Evolutionary conservation across 257 asterid genomes (phyloP), one percentile per base, ranked within the genome.

Genomic region (Jacaranda mimosifolia): DNA sequence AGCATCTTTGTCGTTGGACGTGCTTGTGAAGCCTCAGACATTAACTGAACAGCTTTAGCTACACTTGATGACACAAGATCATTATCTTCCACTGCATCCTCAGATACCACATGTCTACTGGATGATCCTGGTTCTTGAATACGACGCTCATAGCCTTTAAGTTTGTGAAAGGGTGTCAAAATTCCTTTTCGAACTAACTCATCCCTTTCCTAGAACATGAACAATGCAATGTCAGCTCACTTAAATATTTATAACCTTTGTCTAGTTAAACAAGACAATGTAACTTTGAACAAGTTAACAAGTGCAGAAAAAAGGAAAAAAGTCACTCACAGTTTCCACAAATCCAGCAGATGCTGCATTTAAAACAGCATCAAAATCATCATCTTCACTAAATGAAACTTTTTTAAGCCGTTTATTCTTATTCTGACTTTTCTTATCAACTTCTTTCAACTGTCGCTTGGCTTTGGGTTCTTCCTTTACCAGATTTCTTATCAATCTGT

Each of bases 171-270:
- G 70, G 99, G 99, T 64, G 99, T 93, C 64, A 93, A 83, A 67
- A 95, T 79, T 82, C 99, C 99, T 80, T 91, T 95, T n/a, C 99
- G 90, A 77, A 95, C 84, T 73, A 93, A 87, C 85, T 91, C 98
- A 70, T 95, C 99, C 84, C 93, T 93, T 93, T 95, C 98, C 99
- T 95, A 71, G 32, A 75, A 86, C 85, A 87, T 40, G 79, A 81
- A 81, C 70, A 63, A 70, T 35, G 49, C 18, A 64, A 65, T 40
- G 42, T 83, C 51, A 86, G 80, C 77, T 55, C 15, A 65, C 63
- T 57, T 38, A 76, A 21, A 69, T 42, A 76, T 63, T 52, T 26
- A 56, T 42, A 76, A 64, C 17, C 53, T 55, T 64, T 56, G 9
- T 26, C 51, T 26, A 67, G 59, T 74, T 49, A 57, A 58, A 78